Evolutionary conservation across 768 basidiomycete species (phyloP).

Genomic region (Mycena venus): DNA sequence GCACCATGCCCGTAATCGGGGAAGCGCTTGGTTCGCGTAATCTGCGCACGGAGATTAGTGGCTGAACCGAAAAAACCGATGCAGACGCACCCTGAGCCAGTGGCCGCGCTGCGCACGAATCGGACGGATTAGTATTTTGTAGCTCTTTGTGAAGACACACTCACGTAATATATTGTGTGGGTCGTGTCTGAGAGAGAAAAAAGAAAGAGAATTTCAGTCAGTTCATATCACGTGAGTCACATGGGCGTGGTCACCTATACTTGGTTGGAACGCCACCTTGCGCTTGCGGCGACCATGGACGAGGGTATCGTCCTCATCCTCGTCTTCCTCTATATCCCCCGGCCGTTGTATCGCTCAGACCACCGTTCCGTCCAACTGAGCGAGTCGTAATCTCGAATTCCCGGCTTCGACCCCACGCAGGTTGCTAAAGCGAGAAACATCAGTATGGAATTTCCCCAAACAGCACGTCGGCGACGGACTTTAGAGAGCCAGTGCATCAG

Average conservation of each 20-base stretch:
- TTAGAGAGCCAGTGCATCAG: conserved; percentile 92
- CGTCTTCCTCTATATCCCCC: conserved; percentile 86
- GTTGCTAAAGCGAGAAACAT: conserved; percentile 69
- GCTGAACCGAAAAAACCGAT: conserved; percentile 35
- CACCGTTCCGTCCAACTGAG: conserved; percentile 72
- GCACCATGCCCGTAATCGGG: conserved; percentile 82
- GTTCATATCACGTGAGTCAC: neutral
- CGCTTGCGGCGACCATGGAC: conserved; percentile 81
- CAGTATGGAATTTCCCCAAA: conserved; percentile 29
- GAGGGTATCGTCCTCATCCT: conserved; percentile 63
- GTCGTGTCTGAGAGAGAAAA: conserved; percentile 71
- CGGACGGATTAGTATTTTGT: neutral
- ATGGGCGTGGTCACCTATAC: conserved; percentile 66
- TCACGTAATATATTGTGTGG: conserved; percentile 85
- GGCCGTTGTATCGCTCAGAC: conserved; percentile 75
- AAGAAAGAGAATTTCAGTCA: neutral
- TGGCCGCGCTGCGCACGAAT: conserved; percentile 66
- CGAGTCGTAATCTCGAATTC: conserved; percentile 94
- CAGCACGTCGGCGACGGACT: conserved; percentile 51
- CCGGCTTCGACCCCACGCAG: conserved; percentile 88
- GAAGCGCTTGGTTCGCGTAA: conserved; percentile 84
- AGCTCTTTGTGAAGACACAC: neutral
- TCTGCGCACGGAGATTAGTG: conserved; percentile 56
- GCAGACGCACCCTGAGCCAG: conserved; percentile 78
- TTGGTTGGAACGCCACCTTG: conserved; percentile 89